A percentile compares a stretch with the other conserved stretches of the same genome.
phyloP scores from a whole-genome alignment of 805 yeast genomes.

The Sugiyamaella valdiviana region DNA sequence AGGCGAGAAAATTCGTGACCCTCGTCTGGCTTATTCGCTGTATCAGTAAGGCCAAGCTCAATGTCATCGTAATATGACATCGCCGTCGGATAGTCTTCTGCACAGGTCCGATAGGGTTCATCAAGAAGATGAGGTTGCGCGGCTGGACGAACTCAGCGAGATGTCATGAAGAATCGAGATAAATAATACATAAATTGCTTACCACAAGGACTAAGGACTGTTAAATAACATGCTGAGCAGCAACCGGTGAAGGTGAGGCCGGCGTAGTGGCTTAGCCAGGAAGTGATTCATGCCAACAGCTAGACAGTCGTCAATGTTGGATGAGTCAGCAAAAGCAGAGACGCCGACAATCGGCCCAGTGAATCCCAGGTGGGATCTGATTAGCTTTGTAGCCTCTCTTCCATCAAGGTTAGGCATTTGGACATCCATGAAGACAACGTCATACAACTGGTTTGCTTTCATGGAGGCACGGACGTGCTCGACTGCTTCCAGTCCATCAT shows the following conservation, averaged over 20 bases:
- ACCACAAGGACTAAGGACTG: background rate
- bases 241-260: slow-evolving; percentile 58
- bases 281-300: slow-evolving; percentile 93
- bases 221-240: slow-evolving; percentile 24
- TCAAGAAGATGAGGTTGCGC: too few species aligned
- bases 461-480: slow-evolving; percentile 50
- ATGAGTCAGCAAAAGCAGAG: slow-evolving; percentile 92
- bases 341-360: slow-evolving; percentile 81
- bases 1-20: background rate
- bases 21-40: background rate
- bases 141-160: too few species aligned
- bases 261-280: slow-evolving; percentile 77
- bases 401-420: slow-evolving; percentile 97
- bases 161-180: too few species aligned
- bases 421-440: slow-evolving; percentile 90
- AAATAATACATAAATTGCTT: too few species aligned
- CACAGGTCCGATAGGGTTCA: too few species aligned
- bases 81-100: too few species aligned
- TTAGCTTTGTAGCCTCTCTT: slow-evolving; percentile 67
- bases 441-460: slow-evolving; percentile 36
- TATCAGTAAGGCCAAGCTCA: background rate
- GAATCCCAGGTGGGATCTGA: slow-evolving; percentile 57
- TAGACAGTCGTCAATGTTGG: slow-evolving; percentile 69
- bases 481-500: slow-evolving; percentile 88
- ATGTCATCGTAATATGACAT: background rate